These are phyloP conservation scores for Zarea fungicola DNA, from an alignment of 2,329 filamentous ascomycete species.

Conservation along the genomic window DNA sequence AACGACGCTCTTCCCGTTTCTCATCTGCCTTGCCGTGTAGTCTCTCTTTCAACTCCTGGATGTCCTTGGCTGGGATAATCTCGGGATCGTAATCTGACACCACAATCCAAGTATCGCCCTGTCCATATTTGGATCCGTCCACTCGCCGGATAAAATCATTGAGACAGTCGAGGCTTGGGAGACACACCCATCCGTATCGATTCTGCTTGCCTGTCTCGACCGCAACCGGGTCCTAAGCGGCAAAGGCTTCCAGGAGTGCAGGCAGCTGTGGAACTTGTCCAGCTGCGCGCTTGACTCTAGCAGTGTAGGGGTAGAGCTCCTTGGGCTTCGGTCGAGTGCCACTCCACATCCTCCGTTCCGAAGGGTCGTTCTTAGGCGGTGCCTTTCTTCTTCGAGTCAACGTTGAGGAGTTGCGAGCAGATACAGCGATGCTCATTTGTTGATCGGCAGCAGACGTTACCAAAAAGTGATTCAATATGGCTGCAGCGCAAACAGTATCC, in stretches of 20 bases:
- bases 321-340: background rate
- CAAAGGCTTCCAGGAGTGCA: background rate
- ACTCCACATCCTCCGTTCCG: background rate
- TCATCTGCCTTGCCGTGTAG: background rate
- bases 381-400: background rate
- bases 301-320: conserved; percentile 7
- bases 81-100: conserved; percentile 1
- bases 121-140: background rate
- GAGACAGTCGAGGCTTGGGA: background rate
- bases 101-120: background rate
- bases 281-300: background rate
- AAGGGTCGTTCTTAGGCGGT: background rate
- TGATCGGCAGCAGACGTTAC: background rate
- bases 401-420: background rate
- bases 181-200: conserved; percentile 2
- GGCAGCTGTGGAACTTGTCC: background rate
- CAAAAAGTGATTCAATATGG: background rate
- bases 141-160: background rate
- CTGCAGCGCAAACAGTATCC: background rate
- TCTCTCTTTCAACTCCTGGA: background rate
- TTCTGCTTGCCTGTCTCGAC: background rate
- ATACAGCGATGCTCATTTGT: background rate
- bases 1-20: conserved; percentile 5
- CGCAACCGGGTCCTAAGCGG: background rate
- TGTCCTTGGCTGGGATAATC: background rate